Evolutionary conservation across 2,329 filamentous ascomycete genomes (phyloP), one percentile per base, ranked within the genome.

Genomic region (Emmonsiellopsis sp.): DNA sequence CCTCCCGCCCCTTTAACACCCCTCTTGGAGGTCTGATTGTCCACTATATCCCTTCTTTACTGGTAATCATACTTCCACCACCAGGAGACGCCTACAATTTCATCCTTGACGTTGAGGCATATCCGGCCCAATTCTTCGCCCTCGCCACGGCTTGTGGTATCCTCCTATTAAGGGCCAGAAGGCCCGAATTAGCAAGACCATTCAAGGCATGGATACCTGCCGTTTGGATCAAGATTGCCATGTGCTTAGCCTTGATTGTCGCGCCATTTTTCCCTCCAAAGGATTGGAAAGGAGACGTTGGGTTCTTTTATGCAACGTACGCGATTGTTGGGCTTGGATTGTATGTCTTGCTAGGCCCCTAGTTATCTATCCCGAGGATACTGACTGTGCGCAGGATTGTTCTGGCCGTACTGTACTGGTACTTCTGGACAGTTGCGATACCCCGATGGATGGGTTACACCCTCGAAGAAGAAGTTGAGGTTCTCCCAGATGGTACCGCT

Each of bases 21-120:
- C 85, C 86, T 0, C 65, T 87, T 1, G 85, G 84, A 0, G 86
- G 84, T 0, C 74, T 88, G 0, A 66, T 88, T 3, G 74, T 88
- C 2, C 84, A 88, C 60, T 87, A 81, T 60, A 73, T 88, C 34
- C 84, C 85, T 0, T 86, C 84, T 0, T 59, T 86, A 0, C 68
- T 88, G 1, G 82, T 87, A 2, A 86, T 88, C 49, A 67, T 75
- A 0, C 71, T 86, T 0, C 84, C 84, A 0, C 83, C 84, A 0
- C 81, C 83, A 0, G 74, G 75, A 3, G 79, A 84, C 47, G 81
- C 85, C 0, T 89, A 88, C 66, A 83, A 81, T 7, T 87, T 88
- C 60, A 87, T 88, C 31, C 70, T 87, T 0, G 84, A 88, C 46
- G 81, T 88, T 0, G 84, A 88, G 60, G 83, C 81, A 0, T 88